Conservation (phyloP, 78 protist species). For the Polysphondylium violaceum region DNA sequence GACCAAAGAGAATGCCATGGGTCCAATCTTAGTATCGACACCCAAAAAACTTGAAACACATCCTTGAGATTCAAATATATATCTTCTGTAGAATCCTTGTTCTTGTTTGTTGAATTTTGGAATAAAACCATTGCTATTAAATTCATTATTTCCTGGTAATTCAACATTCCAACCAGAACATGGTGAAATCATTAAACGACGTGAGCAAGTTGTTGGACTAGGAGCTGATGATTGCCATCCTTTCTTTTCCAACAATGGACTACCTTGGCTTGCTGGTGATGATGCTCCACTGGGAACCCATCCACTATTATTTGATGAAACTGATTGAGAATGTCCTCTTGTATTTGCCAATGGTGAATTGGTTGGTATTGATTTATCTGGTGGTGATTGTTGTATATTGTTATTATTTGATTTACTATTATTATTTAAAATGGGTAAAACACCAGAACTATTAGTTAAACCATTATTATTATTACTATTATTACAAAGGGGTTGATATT, state of each 20-base stretch:
- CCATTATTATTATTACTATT: background rate
- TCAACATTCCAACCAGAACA: slow-evolving; percentile 64
- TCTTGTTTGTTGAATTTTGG: slow-evolving; percentile 54
- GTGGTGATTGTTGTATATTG: background rate
- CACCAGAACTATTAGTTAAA: background rate
- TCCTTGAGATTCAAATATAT: slow-evolving; percentile 24
- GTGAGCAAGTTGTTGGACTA: background rate
- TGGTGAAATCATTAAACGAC: slow-evolving; percentile 13
- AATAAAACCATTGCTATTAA: background rate
- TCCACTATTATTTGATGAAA: background rate
- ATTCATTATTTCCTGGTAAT: background rate
- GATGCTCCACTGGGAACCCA: too few relatives aligned
- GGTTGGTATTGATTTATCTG: slow-evolving; percentile 1
- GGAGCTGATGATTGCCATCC: slow-evolving; percentile 3
- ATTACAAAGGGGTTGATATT: background rate
- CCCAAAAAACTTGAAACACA: slow-evolving; percentile 34
- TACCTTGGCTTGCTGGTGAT: background rate
- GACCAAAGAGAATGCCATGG: slow-evolving; percentile 63
- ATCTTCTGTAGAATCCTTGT: slow-evolving; percentile 48
- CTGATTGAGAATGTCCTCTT: too few relatives aligned
- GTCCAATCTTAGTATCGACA: slow-evolving; percentile 56
- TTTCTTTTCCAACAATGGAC: background rate
- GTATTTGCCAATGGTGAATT: background rate
- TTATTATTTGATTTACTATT: slow-evolving; percentile 1
- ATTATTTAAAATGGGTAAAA: background rate